Conservation (phyloP, 768 basidiomycete species). For the Auriscalpium vulgare region DNA sequence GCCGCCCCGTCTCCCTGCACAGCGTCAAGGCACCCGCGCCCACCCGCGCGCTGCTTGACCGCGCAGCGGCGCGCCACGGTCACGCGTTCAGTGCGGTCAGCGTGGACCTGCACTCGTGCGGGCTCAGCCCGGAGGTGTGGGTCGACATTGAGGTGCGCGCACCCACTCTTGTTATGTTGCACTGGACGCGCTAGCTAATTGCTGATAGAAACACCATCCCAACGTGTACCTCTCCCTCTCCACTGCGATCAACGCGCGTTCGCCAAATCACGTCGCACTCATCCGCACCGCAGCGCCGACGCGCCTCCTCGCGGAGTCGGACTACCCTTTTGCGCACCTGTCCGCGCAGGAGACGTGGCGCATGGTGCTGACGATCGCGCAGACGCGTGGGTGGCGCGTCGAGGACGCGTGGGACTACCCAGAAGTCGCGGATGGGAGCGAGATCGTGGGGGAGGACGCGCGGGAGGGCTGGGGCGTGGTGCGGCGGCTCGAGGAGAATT, state of each 20-base stretch:
- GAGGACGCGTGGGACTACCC: constrained; percentile 35
- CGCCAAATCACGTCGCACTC: constrained; percentile 52
- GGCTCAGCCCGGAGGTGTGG: constrained; percentile 73
- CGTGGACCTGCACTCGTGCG: constrained; percentile 87
- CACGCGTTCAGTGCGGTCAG: constrained; percentile 58
- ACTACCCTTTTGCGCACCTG: constrained; percentile 60
- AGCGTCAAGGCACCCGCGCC: constrained; percentile 71
- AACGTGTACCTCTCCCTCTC: constrained; percentile 89
- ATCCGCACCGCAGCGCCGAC: constrained; percentile 54
- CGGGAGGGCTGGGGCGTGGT: constrained; percentile 55
- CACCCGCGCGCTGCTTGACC: constrained; percentile 57
- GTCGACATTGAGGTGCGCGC: constrained; percentile 58
- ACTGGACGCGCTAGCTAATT: not conserved
- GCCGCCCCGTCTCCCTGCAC: constrained; percentile 78
- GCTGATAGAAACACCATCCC: constrained; percentile 48
- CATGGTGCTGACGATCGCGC: constrained; percentile 64
- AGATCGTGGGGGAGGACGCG: constrained; percentile 14
- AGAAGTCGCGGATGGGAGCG: constrained; percentile 32
- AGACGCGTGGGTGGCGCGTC: constrained; percentile 68
- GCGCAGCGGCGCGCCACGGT: constrained; percentile 51
- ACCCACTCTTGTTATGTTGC: not conserved
- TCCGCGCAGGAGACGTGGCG: constrained; percentile 64
- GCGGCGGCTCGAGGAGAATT: constrained; percentile 61
- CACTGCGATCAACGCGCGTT: constrained; percentile 73
- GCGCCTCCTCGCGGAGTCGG: constrained; percentile 82